phyloP scores from a whole-genome alignment of 768 basidiomycete genomes.

The Mycena crocata region DNA sequence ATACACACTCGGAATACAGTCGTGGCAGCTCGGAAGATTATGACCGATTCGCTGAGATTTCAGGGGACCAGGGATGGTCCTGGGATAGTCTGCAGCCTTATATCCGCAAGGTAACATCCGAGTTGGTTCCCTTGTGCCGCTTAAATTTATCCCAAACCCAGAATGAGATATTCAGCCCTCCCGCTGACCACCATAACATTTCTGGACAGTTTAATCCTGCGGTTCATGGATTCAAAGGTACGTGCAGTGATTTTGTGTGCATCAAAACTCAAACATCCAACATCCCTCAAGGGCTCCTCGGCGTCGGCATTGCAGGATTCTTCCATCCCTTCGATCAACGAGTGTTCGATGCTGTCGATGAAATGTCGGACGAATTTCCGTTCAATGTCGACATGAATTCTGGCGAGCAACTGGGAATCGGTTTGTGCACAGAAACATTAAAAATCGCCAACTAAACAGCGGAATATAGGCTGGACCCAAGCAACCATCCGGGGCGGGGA shows the following conservation, averaged over 20 bases:
- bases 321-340: slow-evolving; percentile 29
- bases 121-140: neutral
- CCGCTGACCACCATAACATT: slow-evolving; percentile 44
- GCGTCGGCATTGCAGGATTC: neutral
- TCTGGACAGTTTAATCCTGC: slow-evolving; percentile 42
- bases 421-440: slow-evolving; percentile 21
- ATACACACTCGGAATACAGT: slow-evolving; percentile 29
- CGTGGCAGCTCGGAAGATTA: slow-evolving; percentile 43
- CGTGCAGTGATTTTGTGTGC: neutral
- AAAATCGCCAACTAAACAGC: neutral
- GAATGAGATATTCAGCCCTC: slow-evolving; percentile 42
- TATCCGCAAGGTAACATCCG: slow-evolving; percentile 36
- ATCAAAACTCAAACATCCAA: neutral
- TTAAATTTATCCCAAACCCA: slow-evolving; percentile 20
- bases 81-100: slow-evolving; percentile 42
- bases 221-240: slow-evolving; percentile 42
- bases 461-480: slow-evolving; percentile 34
- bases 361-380: slow-evolving; percentile 42
- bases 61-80: slow-evolving; percentile 45
- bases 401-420: slow-evolving; percentile 44
- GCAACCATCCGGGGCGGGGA: slow-evolving; percentile 34
- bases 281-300: neutral
- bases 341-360: slow-evolving; percentile 37
- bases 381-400: slow-evolving; percentile 47
- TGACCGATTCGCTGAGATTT: slow-evolving; percentile 37